Conservation (phyloP, 2,329 filamentous ascomycete species). For the Fusarium acutatum region DNA sequence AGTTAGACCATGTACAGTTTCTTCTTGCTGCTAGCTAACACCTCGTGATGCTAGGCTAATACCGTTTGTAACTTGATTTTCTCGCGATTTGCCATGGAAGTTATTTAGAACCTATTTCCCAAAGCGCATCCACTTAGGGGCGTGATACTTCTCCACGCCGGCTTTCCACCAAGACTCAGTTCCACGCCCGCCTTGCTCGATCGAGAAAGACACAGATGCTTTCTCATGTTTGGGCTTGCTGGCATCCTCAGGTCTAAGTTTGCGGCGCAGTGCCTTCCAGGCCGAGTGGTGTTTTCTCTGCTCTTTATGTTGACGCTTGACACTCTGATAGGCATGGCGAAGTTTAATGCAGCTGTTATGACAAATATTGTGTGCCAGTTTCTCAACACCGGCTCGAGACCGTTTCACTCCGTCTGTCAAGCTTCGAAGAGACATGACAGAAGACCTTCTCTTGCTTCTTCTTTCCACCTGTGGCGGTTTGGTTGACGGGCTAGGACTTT, state of each 20-base stretch:
- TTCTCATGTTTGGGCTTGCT: conserved; percentile 39
- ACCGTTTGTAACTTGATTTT: background rate
- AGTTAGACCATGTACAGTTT: conserved; percentile 13
- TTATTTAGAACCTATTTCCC: background rate
- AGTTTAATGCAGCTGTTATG: conserved; percentile 39
- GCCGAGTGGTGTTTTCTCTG: conserved; percentile 41
- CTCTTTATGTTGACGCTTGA: conserved; percentile 39
- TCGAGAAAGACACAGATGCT: conserved; percentile 36
- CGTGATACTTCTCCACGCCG: conserved; percentile 45
- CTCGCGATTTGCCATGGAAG: background rate
- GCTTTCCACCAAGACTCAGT: conserved; percentile 49
- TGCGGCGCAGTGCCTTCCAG: conserved; percentile 43
- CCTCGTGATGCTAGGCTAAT: conserved; percentile 13
- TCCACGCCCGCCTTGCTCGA: conserved; percentile 35
- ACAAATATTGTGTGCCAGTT: conserved; percentile 43
- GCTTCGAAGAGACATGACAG: conserved; percentile 22
- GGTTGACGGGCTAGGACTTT: conserved; percentile 24
- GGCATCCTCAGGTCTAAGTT: conserved; percentile 34
- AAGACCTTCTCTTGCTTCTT: conserved; percentile 30
- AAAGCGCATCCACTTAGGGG: conserved; percentile 47
- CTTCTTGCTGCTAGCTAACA: conserved; percentile 18
- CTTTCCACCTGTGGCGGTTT: conserved; percentile 9
- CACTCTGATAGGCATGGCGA: conserved; percentile 36
- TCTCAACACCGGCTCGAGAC: conserved; percentile 34
- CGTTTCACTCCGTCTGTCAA: conserved; percentile 35